Conservation (phyloP, 495 filamentous ascomycete genomes). For the Tirmania nivea region DNA sequence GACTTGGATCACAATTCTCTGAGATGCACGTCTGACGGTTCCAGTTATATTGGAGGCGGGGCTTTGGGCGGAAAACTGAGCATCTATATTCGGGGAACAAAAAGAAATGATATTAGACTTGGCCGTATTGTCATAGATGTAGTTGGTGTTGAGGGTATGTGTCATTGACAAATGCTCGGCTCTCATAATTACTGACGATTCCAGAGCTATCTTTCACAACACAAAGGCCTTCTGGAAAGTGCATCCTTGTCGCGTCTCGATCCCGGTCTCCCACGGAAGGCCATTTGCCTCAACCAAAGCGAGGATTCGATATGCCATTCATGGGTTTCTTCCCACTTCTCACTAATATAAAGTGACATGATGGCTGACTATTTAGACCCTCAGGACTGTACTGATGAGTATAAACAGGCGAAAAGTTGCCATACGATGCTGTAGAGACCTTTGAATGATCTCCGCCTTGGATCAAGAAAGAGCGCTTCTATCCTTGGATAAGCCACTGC, state of each 20-base stretch:
- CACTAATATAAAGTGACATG: no score
- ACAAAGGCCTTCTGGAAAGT: conserved; percentile 27
- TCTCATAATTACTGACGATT: conserved; percentile 8
- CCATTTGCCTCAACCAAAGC: conserved; percentile 32
- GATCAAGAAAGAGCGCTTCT: conserved; percentile 31
- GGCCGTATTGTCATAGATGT: conserved; percentile 28
- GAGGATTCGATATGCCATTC: conserved; percentile 30
- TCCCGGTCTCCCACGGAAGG: conserved; percentile 33
- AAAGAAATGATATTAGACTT: conserved; percentile 20
- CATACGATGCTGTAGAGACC: conserved; percentile 14
- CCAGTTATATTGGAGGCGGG: conserved; percentile 22
- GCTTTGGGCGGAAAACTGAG: conserved; percentile 23
- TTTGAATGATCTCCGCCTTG: conserved; percentile 15
- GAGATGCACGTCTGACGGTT: neutral
- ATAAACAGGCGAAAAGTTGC: conserved; percentile 11
- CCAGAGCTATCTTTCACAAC: conserved; percentile 15
- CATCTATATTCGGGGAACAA: conserved; percentile 21
- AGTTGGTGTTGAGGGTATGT: conserved; percentile 30
- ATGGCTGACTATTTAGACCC: neutral
- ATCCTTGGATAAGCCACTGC: conserved; percentile 29
- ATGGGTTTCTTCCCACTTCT: conserved; percentile 7
- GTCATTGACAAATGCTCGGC: neutral
- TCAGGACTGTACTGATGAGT: conserved; percentile 8
- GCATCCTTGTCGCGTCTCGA: conserved; percentile 22
- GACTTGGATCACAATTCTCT: neutral